phyloP scores from a whole-genome alignment of 495 filamentous ascomycete species.

The Talaromyces thailandensis region DNA sequence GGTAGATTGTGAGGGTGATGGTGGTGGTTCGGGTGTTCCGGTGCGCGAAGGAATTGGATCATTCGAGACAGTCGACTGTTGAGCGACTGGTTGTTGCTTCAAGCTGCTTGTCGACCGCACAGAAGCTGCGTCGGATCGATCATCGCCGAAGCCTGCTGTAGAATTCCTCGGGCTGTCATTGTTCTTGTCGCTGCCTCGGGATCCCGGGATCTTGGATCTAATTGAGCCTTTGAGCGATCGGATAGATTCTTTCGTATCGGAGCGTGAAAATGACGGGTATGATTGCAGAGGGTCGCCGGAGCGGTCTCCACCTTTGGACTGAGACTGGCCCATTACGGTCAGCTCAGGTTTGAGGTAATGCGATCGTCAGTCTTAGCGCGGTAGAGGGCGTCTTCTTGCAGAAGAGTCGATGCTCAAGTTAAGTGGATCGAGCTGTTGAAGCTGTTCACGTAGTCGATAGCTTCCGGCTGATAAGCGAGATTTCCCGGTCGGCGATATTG shows the following conservation, averaged over 20 bases:
- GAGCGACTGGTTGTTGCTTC: conserved; percentile 27
- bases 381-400: not conserved
- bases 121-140: conserved; percentile 69
- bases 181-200: conserved; percentile 47
- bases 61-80: conserved; percentile 17
- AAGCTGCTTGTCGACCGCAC: conserved; percentile 57
- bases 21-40: conserved; percentile 65
- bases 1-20: conserved; percentile 76
- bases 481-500: not conserved
- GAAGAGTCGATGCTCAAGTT: not conserved
- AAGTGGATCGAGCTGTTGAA: not conserved
- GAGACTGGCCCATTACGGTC: conserved; percentile 77
- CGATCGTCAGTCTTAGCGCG: not conserved
- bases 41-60: conserved; percentile 24
- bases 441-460: not conserved
- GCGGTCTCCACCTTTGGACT: conserved; percentile 65
- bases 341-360: conserved; percentile 4
- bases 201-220: conserved; percentile 64
- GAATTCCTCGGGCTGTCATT: conserved; percentile 76
- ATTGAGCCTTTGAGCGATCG: conserved; percentile 72
- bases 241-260: conserved; percentile 90
- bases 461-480: not conserved
- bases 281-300: conserved; percentile 55
- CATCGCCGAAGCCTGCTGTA: conserved; percentile 46
- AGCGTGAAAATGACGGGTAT: conserved; percentile 85